These are phyloP conservation scores for Amaranthus cruentus DNA, from an alignment of 148 eudicot genomes.

Conservation along the genomic window DNA sequence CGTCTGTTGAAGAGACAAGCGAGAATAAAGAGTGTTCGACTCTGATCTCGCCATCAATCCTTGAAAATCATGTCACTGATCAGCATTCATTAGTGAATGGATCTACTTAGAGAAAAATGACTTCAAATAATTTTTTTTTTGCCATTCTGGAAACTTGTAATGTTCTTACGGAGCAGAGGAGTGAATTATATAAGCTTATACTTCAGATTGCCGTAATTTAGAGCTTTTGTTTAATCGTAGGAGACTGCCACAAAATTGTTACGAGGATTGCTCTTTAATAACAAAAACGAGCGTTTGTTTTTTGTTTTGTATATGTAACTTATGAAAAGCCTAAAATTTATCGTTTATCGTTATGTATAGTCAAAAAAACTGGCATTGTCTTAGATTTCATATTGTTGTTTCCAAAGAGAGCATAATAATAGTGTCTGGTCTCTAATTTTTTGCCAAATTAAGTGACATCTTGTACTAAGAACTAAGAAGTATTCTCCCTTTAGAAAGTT, in stretches of 20 bases:
- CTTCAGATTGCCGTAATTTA: background rate
- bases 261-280: background rate
- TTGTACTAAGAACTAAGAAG: no score
- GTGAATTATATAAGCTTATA: background rate
- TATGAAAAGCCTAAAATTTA: background rate
- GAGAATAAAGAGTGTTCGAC: conserved; percentile 5
- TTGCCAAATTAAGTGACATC: no score
- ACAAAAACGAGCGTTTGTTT: conserved; percentile 11
- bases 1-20: conserved; percentile 4
- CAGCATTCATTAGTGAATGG: conserved; percentile 15
- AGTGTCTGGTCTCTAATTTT: background rate
- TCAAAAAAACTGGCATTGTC: background rate
- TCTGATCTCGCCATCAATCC: conserved; percentile 2
- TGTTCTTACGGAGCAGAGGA: conserved; percentile 5
- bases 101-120: background rate
- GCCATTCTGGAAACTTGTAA: background rate
- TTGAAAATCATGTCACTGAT: conserved; percentile 11
- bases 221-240: conserved; percentile 5
- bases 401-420: background rate
- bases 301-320: background rate
- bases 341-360: background rate
- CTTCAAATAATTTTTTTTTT: background rate
- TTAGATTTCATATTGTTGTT: background rate
- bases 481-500: no score
- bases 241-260: conserved; percentile 9